Base-by-base conservation (phyloP, 1,284 basidiomycete species). In the Ganoderma multipileum region DNA sequence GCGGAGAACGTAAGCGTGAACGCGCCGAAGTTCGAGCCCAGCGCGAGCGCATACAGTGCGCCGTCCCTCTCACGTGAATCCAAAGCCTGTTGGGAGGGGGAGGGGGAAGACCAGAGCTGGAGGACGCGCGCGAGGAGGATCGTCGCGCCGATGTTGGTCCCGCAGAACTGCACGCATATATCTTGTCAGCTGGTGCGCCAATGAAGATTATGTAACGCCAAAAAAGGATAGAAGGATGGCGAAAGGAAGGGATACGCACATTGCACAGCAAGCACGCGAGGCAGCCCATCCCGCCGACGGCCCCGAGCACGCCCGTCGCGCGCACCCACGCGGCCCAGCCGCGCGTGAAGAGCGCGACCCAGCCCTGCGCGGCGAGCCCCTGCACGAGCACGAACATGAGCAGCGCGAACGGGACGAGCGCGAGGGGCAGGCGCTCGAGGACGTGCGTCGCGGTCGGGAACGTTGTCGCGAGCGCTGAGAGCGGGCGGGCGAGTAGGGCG, bases 311-410 rank as follows among this genome's bases (percentile, higher is more conserved):
- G 75, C 83, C 72, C 73, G 79, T 75, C 80, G 83, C 42, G 75
- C 76, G 14, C 9, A 82, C 83, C 85, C 85, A 88, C 8, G 82
- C 80, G 1, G 75, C 76, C 87, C 87, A 89, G 91, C 96, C 97
- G 6, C 76, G 75, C 0, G 91, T 91, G 78, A 98, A 97, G 23
- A 98, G 86, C 33, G 89, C 85, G 33, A 98, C 95, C 95, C 97
- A 99, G n/a, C 96, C 96, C 64, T 93, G 90, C 68, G 91, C 86
- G 5, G 90, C 86, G 9, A 99, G 85, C 0, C 88, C 93, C 77
- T 97, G 93, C 65, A 98, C 95, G 60, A 99, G 89, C 75, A 99
- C 95, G 82, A 99, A 99, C 83, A 98, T 96, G 6, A 93, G 91
- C 78, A 99, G 96, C 0, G 96, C 95, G 76, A 99, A 99, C 0